Evolutionary conservation across 306 rosid genomes (phyloP), one percentile per base, ranked within the genome.

Genomic region (Trifolium subterraneum): DNA sequence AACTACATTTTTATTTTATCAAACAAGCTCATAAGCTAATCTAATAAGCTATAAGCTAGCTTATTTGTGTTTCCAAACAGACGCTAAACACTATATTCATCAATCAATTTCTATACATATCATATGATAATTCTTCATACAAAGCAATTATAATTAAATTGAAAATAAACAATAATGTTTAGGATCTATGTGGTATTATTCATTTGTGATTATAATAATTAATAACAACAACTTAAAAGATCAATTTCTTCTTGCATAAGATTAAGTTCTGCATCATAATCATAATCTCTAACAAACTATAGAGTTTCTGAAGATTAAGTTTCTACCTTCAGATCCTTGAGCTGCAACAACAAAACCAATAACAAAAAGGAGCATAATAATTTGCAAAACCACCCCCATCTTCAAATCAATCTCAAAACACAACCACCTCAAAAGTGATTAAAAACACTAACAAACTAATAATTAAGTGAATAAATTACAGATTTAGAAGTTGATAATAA

Each of bases 261-360:
- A 58, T 69, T 29, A 72, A 68, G 5, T 31, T 66, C 14, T 19
- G 41, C 12, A 10, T 33, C 33, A 8, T 1, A 7, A 36, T 36
- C 39, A 68, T 14, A 72, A 61, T 52, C 47, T 13, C 7, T 12
- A 36, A 55, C 73, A 72, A 70, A 42, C 54, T 62, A 25, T 50
- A 82, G 39, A 70, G 62, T 44, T 3, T 59, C 31, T 47, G 62
- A 63, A 79, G 60, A 80, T 65, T 47, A 18, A 51, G 67, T 31
- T 48, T 35, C 72, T 78, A 94, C 99, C 99, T 61, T 83, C 55
- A 71, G 93, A 87, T 86, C 89, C 96, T 84, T 72, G 88, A 39
- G 83, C 77, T 47, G 69, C 74, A 65, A 87, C 84, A 78, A 79
- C 85, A 84, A 69, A 85, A 58, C 79, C 72, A 85, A 87, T 62